phyloP scores from a whole-genome alignment of 257 asterid species.

The Primulina eburnea region DNA sequence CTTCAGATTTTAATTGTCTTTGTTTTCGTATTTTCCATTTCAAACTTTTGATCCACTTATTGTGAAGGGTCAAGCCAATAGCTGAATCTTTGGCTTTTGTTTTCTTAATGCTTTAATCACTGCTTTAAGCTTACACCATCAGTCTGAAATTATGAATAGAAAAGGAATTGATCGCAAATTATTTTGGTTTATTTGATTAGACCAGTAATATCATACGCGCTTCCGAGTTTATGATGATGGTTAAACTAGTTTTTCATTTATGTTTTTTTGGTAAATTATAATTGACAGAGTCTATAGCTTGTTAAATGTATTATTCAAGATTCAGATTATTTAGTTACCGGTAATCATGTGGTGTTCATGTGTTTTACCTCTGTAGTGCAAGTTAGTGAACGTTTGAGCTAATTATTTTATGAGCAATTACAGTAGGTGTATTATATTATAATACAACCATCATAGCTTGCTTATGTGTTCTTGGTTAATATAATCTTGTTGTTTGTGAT shows the following conservation, averaged over 20 bases:
- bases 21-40: neutral
- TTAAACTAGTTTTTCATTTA: too few relatives aligned
- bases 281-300: neutral
- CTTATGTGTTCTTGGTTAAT: slow-evolving; percentile 1
- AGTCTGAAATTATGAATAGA: slow-evolving; percentile 3
- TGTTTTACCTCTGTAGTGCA: too few relatives aligned
- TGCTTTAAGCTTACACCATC: neutral
- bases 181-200: neutral
- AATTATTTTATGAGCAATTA: neutral
- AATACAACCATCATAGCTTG: neutral
- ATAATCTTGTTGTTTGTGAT: neutral
- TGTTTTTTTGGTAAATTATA: too few relatives aligned
- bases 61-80: neutral
- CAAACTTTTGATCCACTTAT: slow-evolving; percentile 1
- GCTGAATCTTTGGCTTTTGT: slow-evolving; percentile 12
- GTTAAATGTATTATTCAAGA: too few relatives aligned
- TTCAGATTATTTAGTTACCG: too few relatives aligned
- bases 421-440: neutral
- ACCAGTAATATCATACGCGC: neutral
- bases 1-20: slow-evolving; percentile 4
- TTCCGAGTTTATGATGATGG: neutral
- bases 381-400: neutral
- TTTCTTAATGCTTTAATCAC: neutral
- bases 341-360: too few relatives aligned
- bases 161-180: slow-evolving; percentile 1